A percentile compares a stretch with the other conserved stretches of the same genome.
phyloP scores from a whole-genome alignment of 345 rosid species.

The Gossypium stocksii region DNA sequence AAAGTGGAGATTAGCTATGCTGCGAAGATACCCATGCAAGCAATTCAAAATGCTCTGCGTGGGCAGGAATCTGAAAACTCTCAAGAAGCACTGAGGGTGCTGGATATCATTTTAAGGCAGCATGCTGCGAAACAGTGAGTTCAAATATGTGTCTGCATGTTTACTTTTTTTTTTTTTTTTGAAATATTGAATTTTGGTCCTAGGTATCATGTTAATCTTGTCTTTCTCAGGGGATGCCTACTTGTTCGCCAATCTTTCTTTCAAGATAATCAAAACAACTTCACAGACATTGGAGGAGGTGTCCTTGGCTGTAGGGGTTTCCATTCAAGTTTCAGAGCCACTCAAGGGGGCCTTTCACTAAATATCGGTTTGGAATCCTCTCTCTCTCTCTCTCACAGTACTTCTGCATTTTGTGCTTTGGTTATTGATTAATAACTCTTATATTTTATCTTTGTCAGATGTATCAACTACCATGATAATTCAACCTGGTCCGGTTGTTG shows the following conservation, averaged over 20 bases:
- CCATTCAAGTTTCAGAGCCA: slow-evolving; percentile 80
- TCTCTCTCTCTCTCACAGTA: neutral
- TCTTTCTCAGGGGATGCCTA: slow-evolving; percentile 75
- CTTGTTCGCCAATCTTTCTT: slow-evolving; percentile 88
- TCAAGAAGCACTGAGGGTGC: slow-evolving; percentile 73
- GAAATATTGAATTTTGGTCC: neutral
- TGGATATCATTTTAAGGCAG: slow-evolving; percentile 80
- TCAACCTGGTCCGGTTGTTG: slow-evolving; percentile 76
- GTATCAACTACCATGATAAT: slow-evolving; percentile 90
- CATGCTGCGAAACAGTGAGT: slow-evolving; percentile 87
- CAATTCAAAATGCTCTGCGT: slow-evolving; percentile 70
- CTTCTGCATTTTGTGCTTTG: neutral
- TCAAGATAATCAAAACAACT: slow-evolving; percentile 64
- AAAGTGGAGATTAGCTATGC: slow-evolving; percentile 71
- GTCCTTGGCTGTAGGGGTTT: slow-evolving; percentile 80
- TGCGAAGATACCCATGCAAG: slow-evolving; percentile 75
- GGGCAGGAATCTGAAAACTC: slow-evolving; percentile 73
- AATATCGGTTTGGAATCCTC: slow-evolving; percentile 57
- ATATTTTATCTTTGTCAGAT: slow-evolving; percentile 36
- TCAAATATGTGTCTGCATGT: neutral
- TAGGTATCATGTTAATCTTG: neutral
- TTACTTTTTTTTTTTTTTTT: neutral
- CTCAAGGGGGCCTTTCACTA: slow-evolving; percentile 83
- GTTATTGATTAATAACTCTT: slow-evolving; percentile 5
- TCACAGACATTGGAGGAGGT: slow-evolving; percentile 72